phyloP scores from a whole-genome alignment of 2,329 filamentous ascomycete genomes.

The Aureobasidium namibiae region DNA sequence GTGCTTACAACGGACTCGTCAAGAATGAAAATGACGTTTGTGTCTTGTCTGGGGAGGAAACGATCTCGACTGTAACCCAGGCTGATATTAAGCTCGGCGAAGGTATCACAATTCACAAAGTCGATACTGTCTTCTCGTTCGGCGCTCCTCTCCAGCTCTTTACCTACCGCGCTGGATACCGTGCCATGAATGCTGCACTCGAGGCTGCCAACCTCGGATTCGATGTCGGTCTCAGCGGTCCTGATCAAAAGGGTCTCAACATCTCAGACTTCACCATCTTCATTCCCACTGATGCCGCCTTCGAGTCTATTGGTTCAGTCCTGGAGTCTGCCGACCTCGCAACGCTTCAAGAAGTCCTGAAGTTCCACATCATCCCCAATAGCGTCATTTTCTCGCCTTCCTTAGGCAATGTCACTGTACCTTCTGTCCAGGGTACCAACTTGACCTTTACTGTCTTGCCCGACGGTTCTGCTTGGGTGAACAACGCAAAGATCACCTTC shows the following conservation, averaged over 20 bases:
- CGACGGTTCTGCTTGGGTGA: slow-evolving; percentile 38
- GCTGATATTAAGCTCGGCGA: slow-evolving; percentile 18
- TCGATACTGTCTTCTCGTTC: slow-evolving; percentile 15
- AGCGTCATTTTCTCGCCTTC: slow-evolving; percentile 24
- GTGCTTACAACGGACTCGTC: slow-evolving; percentile 30
- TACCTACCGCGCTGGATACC: not conserved
- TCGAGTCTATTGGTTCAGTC: slow-evolving; percentile 28
- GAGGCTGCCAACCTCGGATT: slow-evolving; percentile 10
- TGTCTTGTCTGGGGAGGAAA: slow-evolving; percentile 28
- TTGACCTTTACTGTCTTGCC: slow-evolving; percentile 38
- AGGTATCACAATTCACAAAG: slow-evolving; percentile 17
- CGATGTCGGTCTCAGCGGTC: not conserved
- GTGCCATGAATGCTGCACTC: slow-evolving; percentile 14
- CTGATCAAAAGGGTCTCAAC: slow-evolving; percentile 4
- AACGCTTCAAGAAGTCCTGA: slow-evolving; percentile 25
- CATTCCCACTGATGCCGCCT: slow-evolving; percentile 23
- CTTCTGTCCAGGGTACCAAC: slow-evolving; percentile 25
- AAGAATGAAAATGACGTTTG: slow-evolving; percentile 26
- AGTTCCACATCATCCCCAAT: slow-evolving; percentile 29
- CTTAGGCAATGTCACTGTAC: slow-evolving; percentile 23
- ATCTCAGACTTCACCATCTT: slow-evolving; percentile 17
- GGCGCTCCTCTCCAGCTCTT: slow-evolving; percentile 6
- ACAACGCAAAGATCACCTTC: slow-evolving; percentile 44
- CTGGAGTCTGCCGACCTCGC: slow-evolving; percentile 23
- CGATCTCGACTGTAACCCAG: slow-evolving; percentile 27